Conservation (phyloP, 2,329 filamentous ascomycete genomes). For the Colletotrichum sp. region DNA sequence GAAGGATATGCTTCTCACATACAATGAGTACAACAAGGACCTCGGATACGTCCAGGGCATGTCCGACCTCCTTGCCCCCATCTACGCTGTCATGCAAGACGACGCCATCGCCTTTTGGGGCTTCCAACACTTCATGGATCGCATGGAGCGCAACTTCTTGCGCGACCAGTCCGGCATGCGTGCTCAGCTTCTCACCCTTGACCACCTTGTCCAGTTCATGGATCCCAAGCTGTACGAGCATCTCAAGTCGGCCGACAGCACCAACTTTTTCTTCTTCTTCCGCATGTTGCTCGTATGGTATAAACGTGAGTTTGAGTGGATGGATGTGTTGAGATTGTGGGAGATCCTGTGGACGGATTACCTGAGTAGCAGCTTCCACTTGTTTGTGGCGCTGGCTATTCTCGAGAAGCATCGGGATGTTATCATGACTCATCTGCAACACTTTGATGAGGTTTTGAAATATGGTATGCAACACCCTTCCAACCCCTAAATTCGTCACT, state of each 20-base stretch:
- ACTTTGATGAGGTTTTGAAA: slow-evolving; percentile 97
- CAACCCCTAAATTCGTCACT: background rate
- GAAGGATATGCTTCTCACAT: slow-evolving; percentile 98
- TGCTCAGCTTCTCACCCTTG: slow-evolving; percentile 84
- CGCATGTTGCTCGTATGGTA: slow-evolving; percentile 99
- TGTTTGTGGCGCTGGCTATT: slow-evolving; percentile 93
- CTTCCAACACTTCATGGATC: slow-evolving; percentile 94
- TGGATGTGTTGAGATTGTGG: slow-evolving; percentile 87
- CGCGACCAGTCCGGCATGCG: slow-evolving; percentile 97
- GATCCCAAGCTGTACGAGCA: slow-evolving; percentile 94
- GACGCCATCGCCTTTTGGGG: slow-evolving; percentile 97
- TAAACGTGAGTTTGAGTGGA: slow-evolving; percentile 94
- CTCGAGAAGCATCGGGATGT: slow-evolving; percentile 95
- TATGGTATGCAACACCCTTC: slow-evolving; percentile 68
- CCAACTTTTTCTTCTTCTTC: slow-evolving; percentile 99
- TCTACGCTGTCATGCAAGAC: slow-evolving; percentile 97
- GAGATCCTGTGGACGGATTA: slow-evolving; percentile 95
- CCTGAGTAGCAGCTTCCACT: slow-evolving; percentile 85
- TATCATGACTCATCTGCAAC: slow-evolving; percentile 91
- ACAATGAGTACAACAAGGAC: slow-evolving; percentile 96
- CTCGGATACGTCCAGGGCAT: slow-evolving; percentile 98
- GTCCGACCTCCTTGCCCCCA: slow-evolving; percentile 93
- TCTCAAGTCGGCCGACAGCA: slow-evolving; percentile 87
- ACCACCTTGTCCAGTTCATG: slow-evolving; percentile 96
- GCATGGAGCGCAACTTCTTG: slow-evolving; percentile 97